A percentile compares a stretch with the other conserved stretches of the same genome.
Conservation (phyloP, 257 asterid genomes). For the Solanum microdontum region DNA sequence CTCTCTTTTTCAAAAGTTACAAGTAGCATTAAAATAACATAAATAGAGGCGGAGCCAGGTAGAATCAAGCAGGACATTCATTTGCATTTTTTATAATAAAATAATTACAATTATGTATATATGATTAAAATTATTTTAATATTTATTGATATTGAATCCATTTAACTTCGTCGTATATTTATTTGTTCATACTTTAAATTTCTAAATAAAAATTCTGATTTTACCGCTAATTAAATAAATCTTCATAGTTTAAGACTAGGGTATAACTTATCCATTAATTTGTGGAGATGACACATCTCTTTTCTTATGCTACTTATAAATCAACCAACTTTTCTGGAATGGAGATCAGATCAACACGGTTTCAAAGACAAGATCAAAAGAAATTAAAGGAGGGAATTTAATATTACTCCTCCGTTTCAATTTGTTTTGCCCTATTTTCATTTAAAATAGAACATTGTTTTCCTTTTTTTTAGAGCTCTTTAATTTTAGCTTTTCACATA, state of each 20-base stretch:
- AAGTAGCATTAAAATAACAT: not conserved
- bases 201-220: no score
- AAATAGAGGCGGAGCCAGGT: no score
- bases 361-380: not conserved
- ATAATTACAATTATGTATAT: no score
- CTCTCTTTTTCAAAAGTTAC: not conserved
- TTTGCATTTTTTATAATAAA: rapidly evolving
- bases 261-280: not conserved
- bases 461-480: no score
- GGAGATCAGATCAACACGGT: not conserved
- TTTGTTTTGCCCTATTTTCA: no score
- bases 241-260: not conserved
- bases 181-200: no score
- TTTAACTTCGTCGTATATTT: no score
- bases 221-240: not conserved
- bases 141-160: no score
- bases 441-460: no score
- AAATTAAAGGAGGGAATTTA: not conserved
- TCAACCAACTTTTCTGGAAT: not conserved
- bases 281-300: not conserved
- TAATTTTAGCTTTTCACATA: no score
- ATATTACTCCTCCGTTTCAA: not conserved
- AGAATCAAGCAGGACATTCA: rapidly evolving
- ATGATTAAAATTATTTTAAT: no score
- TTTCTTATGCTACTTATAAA: not conserved